These are phyloP conservation scores for Macrolepiota albuminosa DNA, from an alignment of 768 basidiomycete species.

Conservation along the genomic window DNA sequence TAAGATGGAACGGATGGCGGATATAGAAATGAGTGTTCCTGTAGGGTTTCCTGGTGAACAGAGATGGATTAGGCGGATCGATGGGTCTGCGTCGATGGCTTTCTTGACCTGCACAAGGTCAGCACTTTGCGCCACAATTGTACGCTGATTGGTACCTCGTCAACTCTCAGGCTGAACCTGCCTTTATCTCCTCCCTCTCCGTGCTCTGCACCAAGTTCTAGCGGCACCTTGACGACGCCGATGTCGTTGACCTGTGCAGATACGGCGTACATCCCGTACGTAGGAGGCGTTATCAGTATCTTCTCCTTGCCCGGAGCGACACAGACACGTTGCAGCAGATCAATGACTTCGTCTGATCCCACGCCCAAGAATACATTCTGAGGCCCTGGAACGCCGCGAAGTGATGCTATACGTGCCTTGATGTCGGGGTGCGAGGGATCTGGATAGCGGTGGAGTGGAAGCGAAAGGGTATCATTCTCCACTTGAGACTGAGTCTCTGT, in stretches of 20 bases:
- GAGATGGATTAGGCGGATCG: slow-evolving; percentile 88
- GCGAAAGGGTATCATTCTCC: slow-evolving; percentile 35
- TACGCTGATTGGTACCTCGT: slow-evolving; percentile 48
- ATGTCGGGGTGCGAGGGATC: slow-evolving; percentile 83
- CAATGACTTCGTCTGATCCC: slow-evolving; percentile 95
- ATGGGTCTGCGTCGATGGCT: slow-evolving; percentile 60
- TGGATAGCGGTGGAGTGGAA: slow-evolving; percentile 87
- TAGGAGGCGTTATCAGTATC: slow-evolving; percentile 88
- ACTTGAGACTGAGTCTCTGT: slow-evolving; percentile 20
- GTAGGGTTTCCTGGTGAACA: slow-evolving; percentile 98
- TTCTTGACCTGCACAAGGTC: slow-evolving; percentile 56
- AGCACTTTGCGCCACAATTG: not conserved
- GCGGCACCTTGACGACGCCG: slow-evolving; percentile 68
- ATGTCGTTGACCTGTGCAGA: slow-evolving; percentile 96
- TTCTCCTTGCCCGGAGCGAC: slow-evolving; percentile 77
- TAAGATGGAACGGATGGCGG: slow-evolving; percentile 62
- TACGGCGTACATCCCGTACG: slow-evolving; percentile 97
- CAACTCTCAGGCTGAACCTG: slow-evolving; percentile 69
- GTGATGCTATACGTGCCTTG: slow-evolving; percentile 66
- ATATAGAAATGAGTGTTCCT: slow-evolving; percentile 77
- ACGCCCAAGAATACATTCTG: slow-evolving; percentile 91
- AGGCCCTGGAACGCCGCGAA: slow-evolving; percentile 61
- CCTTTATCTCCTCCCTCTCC: slow-evolving; percentile 75
- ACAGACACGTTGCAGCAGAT: slow-evolving; percentile 87
- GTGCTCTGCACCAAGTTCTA: slow-evolving; percentile 50